Percentiles rank a stretch among this genome's conserved stretches.
Conservation (phyloP, 1,139 yeast genomes). For the Petasospora fabianii region DNA sequence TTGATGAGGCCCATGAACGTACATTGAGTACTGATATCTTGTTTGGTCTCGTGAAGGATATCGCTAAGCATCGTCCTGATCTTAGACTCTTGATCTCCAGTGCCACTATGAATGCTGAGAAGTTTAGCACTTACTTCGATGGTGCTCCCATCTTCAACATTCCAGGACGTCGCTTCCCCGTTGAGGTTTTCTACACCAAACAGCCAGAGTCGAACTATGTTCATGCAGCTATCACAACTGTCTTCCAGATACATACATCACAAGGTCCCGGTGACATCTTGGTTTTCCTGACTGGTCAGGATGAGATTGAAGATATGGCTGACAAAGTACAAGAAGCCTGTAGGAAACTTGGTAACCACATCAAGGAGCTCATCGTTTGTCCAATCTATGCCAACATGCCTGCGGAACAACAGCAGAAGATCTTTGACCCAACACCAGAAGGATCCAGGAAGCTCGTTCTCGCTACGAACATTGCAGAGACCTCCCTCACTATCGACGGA, state of each 20-base stretch:
- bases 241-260: slow-evolving; percentile 76
- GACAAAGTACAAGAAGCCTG: slow-evolving; percentile 66
- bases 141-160: slow-evolving; percentile 82
- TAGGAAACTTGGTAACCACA: slow-evolving; percentile 56
- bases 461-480: slow-evolving; percentile 96
- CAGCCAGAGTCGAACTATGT: slow-evolving; percentile 89
- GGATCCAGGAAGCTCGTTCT: slow-evolving; percentile 80
- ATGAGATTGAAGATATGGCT: slow-evolving; percentile 83
- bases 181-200: slow-evolving; percentile 78
- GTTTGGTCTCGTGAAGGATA: slow-evolving; percentile 74
- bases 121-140: slow-evolving; percentile 75
- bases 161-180: slow-evolving; percentile 90
- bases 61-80: slow-evolving; percentile 59
- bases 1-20: slow-evolving; percentile 97
- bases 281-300: slow-evolving; percentile 91
- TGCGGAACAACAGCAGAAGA: slow-evolving; percentile 71
- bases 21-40: slow-evolving; percentile 91
- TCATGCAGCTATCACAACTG: slow-evolving; percentile 82
- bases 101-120: slow-evolving; percentile 89
- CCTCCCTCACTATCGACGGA: slow-evolving; percentile 93
- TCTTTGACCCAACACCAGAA: slow-evolving; percentile 85
- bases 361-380: slow-evolving; percentile 66
- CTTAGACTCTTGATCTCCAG: slow-evolving; percentile 79
- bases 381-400: slow-evolving; percentile 95
- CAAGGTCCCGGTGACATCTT: slow-evolving; percentile 68